These are phyloP conservation scores for Epicoccum nigrum DNA, from an alignment of 2,329 filamentous ascomycete species.

Conservation along the genomic window DNA sequence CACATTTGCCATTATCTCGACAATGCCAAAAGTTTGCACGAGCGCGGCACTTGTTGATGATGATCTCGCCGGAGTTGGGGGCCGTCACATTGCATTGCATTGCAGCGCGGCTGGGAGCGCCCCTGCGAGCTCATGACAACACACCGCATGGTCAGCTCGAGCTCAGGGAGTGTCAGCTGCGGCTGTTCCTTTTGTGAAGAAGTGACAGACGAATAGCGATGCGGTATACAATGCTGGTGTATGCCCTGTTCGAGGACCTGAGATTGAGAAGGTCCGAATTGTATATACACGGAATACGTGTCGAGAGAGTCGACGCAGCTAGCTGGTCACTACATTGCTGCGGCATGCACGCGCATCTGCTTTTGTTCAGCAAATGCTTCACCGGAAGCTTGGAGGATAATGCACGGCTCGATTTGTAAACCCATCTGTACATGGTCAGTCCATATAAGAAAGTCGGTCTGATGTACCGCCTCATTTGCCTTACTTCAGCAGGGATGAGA, in stretches of 20 bases:
- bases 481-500: background rate
- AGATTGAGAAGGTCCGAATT: background rate
- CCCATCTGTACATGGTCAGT: too few species aligned
- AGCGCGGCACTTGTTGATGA: background rate
- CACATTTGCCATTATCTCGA: background rate
- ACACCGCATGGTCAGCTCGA: conserved; percentile 12
- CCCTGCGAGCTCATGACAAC: background rate
- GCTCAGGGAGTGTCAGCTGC: conserved; percentile 10
- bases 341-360: background rate
- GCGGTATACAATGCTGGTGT: background rate
- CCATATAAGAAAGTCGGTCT: too few species aligned
- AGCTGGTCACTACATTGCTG: background rate
- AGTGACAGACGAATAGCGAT: conserved; percentile 20
- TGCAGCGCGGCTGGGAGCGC: conserved; percentile 3
- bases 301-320: background rate
- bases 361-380: background rate
- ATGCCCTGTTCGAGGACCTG: background rate
- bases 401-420: background rate
- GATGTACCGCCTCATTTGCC: too few species aligned
- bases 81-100: conserved; percentile 25
- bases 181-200: background rate
- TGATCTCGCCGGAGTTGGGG: conserved; percentile 21
- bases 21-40: background rate
- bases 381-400: background rate
- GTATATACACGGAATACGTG: conserved; percentile 2